phyloP scores from a whole-genome alignment of 2,329 filamentous ascomycete species.

The Nakataea oryzae region DNA sequence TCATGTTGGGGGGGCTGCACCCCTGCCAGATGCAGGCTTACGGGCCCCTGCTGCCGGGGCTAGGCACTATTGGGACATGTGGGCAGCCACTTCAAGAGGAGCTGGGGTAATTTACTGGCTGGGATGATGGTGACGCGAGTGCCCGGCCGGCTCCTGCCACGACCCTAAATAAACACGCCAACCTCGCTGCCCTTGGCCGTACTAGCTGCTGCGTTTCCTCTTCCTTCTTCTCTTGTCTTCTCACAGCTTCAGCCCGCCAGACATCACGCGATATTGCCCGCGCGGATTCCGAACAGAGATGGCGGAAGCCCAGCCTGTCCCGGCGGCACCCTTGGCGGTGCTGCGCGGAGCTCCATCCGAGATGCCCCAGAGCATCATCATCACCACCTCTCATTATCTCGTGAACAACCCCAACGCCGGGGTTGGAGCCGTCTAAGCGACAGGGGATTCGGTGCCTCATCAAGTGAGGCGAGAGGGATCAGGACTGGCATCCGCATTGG shows the following conservation, averaged over 20 bases:
- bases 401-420: conserved; percentile 41
- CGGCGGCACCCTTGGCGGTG: not conserved
- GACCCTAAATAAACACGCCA: not conserved
- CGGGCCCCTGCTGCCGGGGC: not conserved
- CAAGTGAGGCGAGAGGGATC: conserved; percentile 1
- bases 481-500: not conserved
- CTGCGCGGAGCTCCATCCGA: not conserved
- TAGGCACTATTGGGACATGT: no score
- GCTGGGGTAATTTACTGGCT: no score
- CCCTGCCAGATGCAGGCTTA: not conserved
- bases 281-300: not conserved
- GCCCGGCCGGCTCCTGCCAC: not conserved
- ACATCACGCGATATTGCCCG: not conserved
- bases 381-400: conserved; percentile 1
- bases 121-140: not conserved
- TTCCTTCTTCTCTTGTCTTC: not conserved
- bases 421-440: conserved; percentile 31
- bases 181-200: not conserved
- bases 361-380: not conserved
- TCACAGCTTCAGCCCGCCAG: not conserved
- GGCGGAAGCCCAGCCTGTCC: not conserved
- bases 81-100: not conserved
- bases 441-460: conserved; percentile 14
- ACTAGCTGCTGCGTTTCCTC: not conserved
- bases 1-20: not conserved